Percentiles rank a stretch among this genome's conserved stretches.
These are phyloP conservation scores for Salicornia ramosissima DNA, from an alignment of 148 eudicot genomes.

Conservation along the genomic window DNA sequence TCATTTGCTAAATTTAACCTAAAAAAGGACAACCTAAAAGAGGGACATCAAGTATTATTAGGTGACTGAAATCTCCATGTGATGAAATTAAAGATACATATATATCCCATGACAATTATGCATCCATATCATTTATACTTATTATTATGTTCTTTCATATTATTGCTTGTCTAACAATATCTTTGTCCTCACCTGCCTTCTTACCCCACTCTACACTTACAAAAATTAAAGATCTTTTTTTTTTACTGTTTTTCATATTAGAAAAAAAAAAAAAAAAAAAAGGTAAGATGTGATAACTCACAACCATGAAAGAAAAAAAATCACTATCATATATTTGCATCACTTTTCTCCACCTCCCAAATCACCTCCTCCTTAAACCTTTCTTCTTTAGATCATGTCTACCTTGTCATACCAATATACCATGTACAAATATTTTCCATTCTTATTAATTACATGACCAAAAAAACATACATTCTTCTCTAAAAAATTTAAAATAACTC, in stretches of 20 bases:
- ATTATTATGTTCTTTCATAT: neutral
- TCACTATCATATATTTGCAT: constrained; percentile 24
- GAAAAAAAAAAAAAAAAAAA: constrained; percentile 23
- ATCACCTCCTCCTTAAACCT: constrained; percentile 20
- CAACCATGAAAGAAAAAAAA: constrained; percentile 18
- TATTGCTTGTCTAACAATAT: constrained; percentile 15
- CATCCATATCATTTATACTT: neutral
- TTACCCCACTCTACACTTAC: constrained; percentile 14
- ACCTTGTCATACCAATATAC: constrained; percentile 13
- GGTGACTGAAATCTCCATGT: constrained; percentile 18
- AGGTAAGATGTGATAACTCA: constrained; percentile 20
- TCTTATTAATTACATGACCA: neutral
- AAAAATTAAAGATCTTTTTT: too few relatives aligned
- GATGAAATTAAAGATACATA: neutral
- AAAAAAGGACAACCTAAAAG: constrained; percentile 2
- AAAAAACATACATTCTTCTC: too few relatives aligned
- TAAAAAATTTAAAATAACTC: too few relatives aligned
- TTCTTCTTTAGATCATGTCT: constrained; percentile 17
- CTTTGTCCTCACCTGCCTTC: constrained; percentile 22
- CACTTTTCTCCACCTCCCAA: constrained; percentile 27
- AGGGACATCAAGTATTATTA: constrained; percentile 7
- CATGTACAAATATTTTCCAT: neutral
- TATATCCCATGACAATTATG: constrained; percentile 8
- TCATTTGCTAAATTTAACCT: neutral
- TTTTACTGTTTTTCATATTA: constrained; percentile 14